These are phyloP conservation scores for Chlamydomonas sp. DNA, from an alignment of 139 green algal species.

Conservation along the genomic window DNA sequence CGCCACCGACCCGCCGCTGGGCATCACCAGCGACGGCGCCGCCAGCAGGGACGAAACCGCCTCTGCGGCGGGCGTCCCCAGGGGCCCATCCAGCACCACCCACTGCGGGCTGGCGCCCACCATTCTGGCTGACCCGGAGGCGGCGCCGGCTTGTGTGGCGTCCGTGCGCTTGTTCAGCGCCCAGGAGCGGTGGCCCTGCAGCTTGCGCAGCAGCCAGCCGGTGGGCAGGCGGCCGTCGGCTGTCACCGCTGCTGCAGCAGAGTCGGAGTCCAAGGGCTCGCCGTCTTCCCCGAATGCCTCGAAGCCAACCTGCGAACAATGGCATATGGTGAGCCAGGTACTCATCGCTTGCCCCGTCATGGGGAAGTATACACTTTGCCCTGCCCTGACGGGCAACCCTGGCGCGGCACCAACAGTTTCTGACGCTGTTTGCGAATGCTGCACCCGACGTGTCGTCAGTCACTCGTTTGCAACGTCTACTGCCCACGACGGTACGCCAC, in stretches of 20 bases:
- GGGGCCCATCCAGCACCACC: conserved; percentile 54
- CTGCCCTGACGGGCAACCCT: no score
- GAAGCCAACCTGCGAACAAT: no score
- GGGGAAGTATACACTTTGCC: no score
- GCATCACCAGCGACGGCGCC: background rate
- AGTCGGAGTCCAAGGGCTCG: background rate
- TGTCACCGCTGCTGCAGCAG: background rate
- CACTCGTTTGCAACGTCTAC: no score
- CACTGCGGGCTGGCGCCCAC: conserved; percentile 27
- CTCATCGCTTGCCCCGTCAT: no score
- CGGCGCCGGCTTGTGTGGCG: conserved; percentile 3
- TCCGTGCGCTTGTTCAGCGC: conserved; percentile 23
- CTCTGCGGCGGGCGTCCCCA: conserved; percentile 40
- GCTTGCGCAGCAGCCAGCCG: conserved; percentile 14
- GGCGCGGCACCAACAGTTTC: no score
- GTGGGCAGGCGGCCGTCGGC: conserved; percentile 5
- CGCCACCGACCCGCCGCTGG: background rate
- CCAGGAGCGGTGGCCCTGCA: conserved; percentile 14
- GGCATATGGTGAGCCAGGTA: no score
- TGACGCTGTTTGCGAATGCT: no score
- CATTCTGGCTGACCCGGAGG: background rate
- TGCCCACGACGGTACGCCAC: background rate
- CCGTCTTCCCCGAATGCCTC: background rate
- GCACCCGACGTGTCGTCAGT: no score
- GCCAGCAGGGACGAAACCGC: conserved; percentile 1